phyloP scores from a whole-genome alignment of 2,329 filamentous ascomycete genomes.

The Pseudocercospora musae region DNA sequence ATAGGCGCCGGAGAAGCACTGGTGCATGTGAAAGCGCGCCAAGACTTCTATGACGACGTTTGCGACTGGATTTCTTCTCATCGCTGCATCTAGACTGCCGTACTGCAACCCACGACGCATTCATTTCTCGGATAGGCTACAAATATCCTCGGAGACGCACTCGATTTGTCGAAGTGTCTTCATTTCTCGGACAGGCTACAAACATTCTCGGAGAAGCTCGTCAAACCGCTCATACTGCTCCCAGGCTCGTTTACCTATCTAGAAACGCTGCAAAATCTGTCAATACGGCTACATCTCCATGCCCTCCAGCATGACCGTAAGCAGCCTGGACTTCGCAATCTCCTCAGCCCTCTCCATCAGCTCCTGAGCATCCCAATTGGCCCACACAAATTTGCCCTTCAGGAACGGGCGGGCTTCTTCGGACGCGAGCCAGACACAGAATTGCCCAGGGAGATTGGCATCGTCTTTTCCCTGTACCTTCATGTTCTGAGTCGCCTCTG shows the following conservation, averaged over 20 bases:
- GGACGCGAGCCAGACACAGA: conserved; percentile 36
- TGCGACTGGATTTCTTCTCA: no score
- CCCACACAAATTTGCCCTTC: conserved; percentile 24
- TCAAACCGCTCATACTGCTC: no score
- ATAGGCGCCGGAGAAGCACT: neutral
- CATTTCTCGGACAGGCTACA: no score
- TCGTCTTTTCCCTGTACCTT: conserved; percentile 7
- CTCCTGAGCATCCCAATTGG: conserved; percentile 36
- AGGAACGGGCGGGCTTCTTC: conserved; percentile 27
- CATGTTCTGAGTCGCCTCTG: conserved; percentile 9
- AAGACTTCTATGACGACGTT: neutral
- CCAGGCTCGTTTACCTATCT: no score
- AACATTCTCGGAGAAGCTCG: no score
- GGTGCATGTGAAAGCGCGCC: neutral
- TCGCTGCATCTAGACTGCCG: no score
- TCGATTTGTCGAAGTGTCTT: no score
- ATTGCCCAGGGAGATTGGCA: conserved; percentile 24
- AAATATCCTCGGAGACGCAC: no score
- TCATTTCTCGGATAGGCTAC: no score
- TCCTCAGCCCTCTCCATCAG: conserved; percentile 24
- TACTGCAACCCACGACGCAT: no score
- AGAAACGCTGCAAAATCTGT: no score
- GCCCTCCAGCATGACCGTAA: neutral
- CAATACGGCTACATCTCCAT: neutral
- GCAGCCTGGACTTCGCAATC: conserved; percentile 15